phyloP scores from a whole-genome alignment of 352 stramenopile genomes.

The Albugo candida region DNA sequence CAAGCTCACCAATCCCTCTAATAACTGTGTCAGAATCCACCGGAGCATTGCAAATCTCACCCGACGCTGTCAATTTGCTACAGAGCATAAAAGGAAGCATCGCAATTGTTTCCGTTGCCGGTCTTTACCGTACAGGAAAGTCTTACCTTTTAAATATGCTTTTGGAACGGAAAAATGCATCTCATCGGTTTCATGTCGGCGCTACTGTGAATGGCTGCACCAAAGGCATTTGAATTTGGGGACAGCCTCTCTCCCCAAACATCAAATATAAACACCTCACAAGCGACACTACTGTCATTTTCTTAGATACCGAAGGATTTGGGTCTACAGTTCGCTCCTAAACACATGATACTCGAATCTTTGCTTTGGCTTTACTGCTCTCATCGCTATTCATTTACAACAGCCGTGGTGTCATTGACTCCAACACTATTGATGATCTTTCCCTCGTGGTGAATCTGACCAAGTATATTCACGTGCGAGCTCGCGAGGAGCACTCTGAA shows the following conservation, averaged over 20 bases:
- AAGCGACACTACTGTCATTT: conserved; percentile 49
- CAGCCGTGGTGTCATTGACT: conserved; percentile 76
- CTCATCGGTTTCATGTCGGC: conserved; percentile 56
- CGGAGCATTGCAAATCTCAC: conserved; percentile 27
- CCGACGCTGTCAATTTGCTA: conserved; percentile 39
- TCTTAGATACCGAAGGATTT: conserved; percentile 81
- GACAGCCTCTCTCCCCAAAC: conserved; percentile 22
- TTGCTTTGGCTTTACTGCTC: conserved; percentile 71
- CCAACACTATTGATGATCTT: conserved; percentile 75
- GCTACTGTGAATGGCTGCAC: conserved; percentile 57
- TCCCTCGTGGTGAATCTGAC: conserved; percentile 82
- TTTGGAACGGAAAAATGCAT: conserved; percentile 18
- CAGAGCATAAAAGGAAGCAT: conserved; percentile 33
- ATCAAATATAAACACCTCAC: conserved; percentile 4
- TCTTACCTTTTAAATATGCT: conserved; percentile 62
- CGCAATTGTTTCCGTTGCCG: conserved; percentile 45
- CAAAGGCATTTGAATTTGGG: conserved; percentile 85
- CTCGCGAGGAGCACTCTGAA: conserved; percentile 11
- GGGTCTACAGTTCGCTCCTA: conserved; percentile 65
- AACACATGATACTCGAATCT: conserved; percentile 82
- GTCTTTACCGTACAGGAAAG: conserved; percentile 63
- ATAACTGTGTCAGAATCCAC: conserved; percentile 48
- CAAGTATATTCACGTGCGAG: conserved; percentile 76
- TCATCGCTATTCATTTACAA: conserved; percentile 84
- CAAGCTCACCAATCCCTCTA: conserved; percentile 26